Percentiles rank a stretch among this genome's conserved stretches.
Evolutionary conservation across 1,139 yeast genomes (phyloP).

Genomic region (Blastobotrys indianensis): DNA sequence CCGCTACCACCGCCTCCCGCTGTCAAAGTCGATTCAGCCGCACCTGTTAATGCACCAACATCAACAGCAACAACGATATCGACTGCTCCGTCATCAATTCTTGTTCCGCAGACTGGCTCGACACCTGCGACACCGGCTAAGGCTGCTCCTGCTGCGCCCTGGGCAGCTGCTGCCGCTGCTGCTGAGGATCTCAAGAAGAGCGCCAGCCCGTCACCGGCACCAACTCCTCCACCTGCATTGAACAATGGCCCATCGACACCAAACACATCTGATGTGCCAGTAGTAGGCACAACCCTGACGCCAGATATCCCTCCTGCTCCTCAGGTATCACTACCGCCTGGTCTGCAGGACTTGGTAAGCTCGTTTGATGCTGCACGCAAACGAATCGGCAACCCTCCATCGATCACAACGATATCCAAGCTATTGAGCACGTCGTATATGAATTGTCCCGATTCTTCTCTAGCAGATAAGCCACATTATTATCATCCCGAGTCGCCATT

Average conservation of each 20-base stretch:
- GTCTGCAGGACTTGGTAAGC: slow-evolving; percentile 43
- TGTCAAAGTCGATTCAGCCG: slow-evolving; percentile 13
- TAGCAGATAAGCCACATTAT: slow-evolving; percentile 78
- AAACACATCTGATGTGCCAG: neutral
- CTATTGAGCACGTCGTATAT: slow-evolving; percentile 69
- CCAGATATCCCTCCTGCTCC: slow-evolving; percentile 15
- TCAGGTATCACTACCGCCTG: slow-evolving; percentile 38
- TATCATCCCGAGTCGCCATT: slow-evolving; percentile 82
- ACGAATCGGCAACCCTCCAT: slow-evolving; percentile 46
- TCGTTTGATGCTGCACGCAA: slow-evolving; percentile 43
- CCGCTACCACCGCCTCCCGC: slow-evolving; percentile 15
- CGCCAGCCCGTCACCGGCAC: slow-evolving; percentile 6
- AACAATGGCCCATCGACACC: neutral
- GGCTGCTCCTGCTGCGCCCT: slow-evolving; percentile 19
- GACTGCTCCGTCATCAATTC: slow-evolving; percentile 2
- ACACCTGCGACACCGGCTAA: too few species aligned
- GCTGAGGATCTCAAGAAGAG: slow-evolving; percentile 4
- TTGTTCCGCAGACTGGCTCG: too few species aligned
- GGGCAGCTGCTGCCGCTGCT: slow-evolving; percentile 17
- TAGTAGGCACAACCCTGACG: slow-evolving; percentile 3
- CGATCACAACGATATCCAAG: slow-evolving; percentile 50
- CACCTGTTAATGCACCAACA: slow-evolving; percentile 11
- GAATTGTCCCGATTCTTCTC: slow-evolving; percentile 89
- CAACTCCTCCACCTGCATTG: slow-evolving; percentile 6
- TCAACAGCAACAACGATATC: slow-evolving; percentile 14